phyloP scores from a whole-genome alignment of 73 alveolate species.

The Symbiodinium natans region DNA sequence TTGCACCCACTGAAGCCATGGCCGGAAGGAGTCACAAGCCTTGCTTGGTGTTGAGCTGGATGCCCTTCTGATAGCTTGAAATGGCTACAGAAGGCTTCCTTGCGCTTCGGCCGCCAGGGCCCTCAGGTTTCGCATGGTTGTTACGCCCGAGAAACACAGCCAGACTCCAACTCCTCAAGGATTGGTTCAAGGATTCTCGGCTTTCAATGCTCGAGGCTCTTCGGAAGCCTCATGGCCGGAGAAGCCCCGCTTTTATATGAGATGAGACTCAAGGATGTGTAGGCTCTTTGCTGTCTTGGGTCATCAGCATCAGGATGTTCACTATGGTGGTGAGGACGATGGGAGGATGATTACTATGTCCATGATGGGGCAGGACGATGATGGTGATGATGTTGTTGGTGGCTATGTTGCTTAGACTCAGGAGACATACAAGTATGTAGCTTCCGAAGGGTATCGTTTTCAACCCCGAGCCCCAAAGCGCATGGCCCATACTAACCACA shows the following conservation, averaged over 20 bases:
- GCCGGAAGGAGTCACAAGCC: not conserved
- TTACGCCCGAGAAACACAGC: not conserved
- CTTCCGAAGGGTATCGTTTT: no score
- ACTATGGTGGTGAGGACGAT: not conserved
- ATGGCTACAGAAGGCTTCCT: not conserved
- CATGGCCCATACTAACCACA: no score
- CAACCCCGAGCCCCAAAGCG: no score
- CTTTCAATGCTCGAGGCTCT: not conserved
- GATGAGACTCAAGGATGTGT: not conserved
- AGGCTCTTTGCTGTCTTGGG: not conserved
- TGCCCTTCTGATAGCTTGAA: not conserved
- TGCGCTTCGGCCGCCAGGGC: no score
- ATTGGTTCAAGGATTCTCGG: not conserved
- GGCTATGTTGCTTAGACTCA: not conserved
- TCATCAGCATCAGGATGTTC: not conserved
- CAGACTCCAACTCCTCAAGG: not conserved
- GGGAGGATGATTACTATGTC: no score
- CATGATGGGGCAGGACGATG: no score
- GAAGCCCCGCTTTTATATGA: not conserved
- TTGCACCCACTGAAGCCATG: constrained; percentile 49
- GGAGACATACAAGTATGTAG: no score
- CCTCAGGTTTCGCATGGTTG: not conserved
- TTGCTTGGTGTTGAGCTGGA: not conserved
- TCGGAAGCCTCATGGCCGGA: not conserved
- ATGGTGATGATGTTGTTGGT: not conserved